Base-by-base conservation (phyloP, 176 grass and related monocot species). In the Avena atlantica region DNA sequence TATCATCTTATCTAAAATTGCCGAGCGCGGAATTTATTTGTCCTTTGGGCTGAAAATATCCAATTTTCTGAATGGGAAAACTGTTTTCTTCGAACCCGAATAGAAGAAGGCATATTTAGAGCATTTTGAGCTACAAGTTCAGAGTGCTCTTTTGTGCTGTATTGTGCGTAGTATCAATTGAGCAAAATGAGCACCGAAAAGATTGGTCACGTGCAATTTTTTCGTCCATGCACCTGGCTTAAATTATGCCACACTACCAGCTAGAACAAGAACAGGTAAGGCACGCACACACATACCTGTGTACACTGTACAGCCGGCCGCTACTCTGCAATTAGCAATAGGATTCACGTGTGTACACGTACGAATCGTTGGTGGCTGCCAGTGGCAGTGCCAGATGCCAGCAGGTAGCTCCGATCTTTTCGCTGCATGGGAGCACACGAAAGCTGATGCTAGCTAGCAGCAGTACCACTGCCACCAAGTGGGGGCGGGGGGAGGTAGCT, bases 31-130 rank as follows among this genome's bases (percentile, higher is more conserved):
- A 40, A 0, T 40, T 40, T 40, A 40, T 40, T 40, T 40, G 37
- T 40, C 37, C 37, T 40, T 40, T 11, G 50, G 0, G 13, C 2
- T 57, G 53, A 40, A 70, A 20, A 47, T 82, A 51, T n/a, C 23
- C 52, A 76, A 89, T 57, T 93, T 77, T 75, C 75, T 55, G 34
- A 13, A 57, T 40, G 37, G 37, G 7, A 57, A 57, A 57, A 17
- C 1, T 4, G 53, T 57, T 57, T 57, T 19, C 16, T 57, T 57
- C 53, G 1, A 19, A 17, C 53, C 29, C 12, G 25, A 20, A 20
- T 4, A 42, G 84, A 57, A 64, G 12, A 19, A 14, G 8, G 44
- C 12, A 16, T 82, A 1, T 44, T 83, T 56, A 0, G 3, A 52
- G 36, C 11, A 69, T 51, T 81, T 24, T 57, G 1, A 70, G 31